These are phyloP conservation scores for Quercus alba DNA, from an alignment of 306 rosid genomes.

Conservation along the genomic window DNA sequence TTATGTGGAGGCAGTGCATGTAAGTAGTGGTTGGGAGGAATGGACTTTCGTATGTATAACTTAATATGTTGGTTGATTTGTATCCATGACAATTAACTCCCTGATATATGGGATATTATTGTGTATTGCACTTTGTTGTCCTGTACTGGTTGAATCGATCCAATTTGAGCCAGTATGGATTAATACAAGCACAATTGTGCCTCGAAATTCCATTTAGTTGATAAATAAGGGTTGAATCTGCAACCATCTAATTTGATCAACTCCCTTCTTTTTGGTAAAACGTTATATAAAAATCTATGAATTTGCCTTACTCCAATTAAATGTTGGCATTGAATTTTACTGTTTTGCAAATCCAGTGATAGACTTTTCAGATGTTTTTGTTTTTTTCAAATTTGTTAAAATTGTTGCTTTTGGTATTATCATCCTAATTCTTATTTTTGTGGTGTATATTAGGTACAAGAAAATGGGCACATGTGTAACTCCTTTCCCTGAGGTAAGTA, in stretches of 20 bases:
- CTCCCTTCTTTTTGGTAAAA: not conserved
- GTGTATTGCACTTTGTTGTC: not conserved
- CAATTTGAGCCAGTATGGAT: not conserved
- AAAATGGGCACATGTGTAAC: slow-evolving; percentile 76
- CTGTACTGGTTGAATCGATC: not conserved
- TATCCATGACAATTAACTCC: not conserved
- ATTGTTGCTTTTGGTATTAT: not conserved
- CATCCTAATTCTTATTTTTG: slow-evolving; percentile 9
- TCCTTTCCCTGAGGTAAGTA: slow-evolving; percentile 63
- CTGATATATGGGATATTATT: not conserved
- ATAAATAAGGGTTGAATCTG: not conserved
- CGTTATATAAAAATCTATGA: not conserved
- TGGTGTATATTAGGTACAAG: slow-evolving; percentile 60
- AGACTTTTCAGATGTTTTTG: not conserved
- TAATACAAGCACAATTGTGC: not conserved
- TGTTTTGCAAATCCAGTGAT: not conserved
- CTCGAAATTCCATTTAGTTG: not conserved
- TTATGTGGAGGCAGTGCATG: not conserved
- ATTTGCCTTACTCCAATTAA: not conserved
- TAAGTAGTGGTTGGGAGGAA: not conserved
- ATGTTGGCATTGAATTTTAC: not conserved
- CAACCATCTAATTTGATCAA: not conserved
- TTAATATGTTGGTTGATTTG: not conserved
- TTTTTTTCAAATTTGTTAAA: not conserved
- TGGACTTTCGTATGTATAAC: not conserved